Evolutionary conservation across 768 basidiomycete genomes (phyloP).

Genomic region (Tricholoma matsutake): DNA sequence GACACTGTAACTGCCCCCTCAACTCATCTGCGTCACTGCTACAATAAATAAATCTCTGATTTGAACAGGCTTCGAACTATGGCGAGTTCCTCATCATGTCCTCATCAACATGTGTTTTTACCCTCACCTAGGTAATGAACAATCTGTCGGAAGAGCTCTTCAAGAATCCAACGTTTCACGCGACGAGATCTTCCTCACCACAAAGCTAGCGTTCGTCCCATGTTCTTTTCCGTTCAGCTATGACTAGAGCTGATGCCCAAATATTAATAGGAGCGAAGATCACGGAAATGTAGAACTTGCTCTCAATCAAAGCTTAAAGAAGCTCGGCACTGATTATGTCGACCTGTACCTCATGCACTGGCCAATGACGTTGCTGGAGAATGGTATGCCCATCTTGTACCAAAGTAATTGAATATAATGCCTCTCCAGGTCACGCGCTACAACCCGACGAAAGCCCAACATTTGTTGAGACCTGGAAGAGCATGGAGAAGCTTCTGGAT

Average conservation of each 20-base stretch:
- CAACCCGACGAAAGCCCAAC: slow-evolving; percentile 25
- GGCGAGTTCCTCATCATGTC: slow-evolving; percentile 1
- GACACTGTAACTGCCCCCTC: slow-evolving; percentile 26
- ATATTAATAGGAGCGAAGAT: slow-evolving; percentile 29
- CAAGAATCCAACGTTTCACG: slow-evolving; percentile 38
- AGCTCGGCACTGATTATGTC: slow-evolving; percentile 39
- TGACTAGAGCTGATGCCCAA: slow-evolving; percentile 13
- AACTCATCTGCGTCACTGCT: background rate
- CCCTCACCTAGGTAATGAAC: slow-evolving; percentile 28
- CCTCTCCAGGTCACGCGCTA: slow-evolving; percentile 9
- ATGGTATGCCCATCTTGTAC: slow-evolving; percentile 10
- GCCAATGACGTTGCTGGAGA: slow-evolving; percentile 25
- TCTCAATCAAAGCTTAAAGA: slow-evolving; percentile 32
- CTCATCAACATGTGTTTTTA: background rate
- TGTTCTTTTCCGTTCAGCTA: background rate
- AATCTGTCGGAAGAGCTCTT: slow-evolving; percentile 36
- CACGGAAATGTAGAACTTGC: slow-evolving; percentile 32
- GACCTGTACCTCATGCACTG: slow-evolving; percentile 48
- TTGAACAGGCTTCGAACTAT: slow-evolving; percentile 12
- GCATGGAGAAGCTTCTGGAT: slow-evolving; percentile 36
- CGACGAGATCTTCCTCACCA: slow-evolving; percentile 37
- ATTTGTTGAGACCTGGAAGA: slow-evolving; percentile 37
- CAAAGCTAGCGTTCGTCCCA: slow-evolving; percentile 34
- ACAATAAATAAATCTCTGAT: background rate
- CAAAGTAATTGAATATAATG: background rate